Evolutionary conservation across 2,329 filamentous ascomycete genomes (phyloP).

Genomic region (Camptophora hylomeconis): DNA sequence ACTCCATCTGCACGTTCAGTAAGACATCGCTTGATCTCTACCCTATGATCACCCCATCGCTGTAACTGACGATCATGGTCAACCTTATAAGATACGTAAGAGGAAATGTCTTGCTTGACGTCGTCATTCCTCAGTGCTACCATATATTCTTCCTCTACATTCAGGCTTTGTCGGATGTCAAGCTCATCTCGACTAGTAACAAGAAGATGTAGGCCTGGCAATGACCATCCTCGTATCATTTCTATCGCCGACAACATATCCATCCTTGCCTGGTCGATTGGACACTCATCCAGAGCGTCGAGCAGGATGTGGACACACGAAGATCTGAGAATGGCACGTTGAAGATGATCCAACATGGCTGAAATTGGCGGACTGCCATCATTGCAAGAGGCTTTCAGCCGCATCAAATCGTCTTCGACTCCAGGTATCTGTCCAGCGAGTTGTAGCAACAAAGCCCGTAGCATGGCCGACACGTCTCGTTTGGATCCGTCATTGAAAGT

Average conservation of each 20-base stretch:
- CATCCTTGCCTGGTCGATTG: slow-evolving; percentile 5
- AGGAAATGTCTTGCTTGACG: slow-evolving; percentile 8
- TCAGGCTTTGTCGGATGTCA: slow-evolving; percentile 11
- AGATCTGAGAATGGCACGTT: slow-evolving; percentile 6
- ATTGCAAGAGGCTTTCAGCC: slow-evolving; percentile 8
- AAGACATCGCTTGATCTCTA: slow-evolving; percentile 6
- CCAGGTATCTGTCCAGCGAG: slow-evolving; percentile 14
- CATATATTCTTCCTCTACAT: neutral
- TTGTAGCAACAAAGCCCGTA: slow-evolving; percentile 20
- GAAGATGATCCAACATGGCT: slow-evolving; percentile 10
- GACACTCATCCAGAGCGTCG: slow-evolving; percentile 17
- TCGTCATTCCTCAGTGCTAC: slow-evolving; percentile 7
- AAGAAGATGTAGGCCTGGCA: slow-evolving; percentile 12
- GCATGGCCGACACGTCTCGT: slow-evolving; percentile 14
- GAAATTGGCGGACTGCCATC: slow-evolving; percentile 8
- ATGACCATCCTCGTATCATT: slow-evolving; percentile 8
- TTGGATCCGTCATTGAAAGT: slow-evolving; percentile 20
- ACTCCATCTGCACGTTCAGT: slow-evolving; percentile 8
- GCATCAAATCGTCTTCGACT: slow-evolving; percentile 10
- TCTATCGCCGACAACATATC: slow-evolving; percentile 7
- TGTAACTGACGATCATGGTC: slow-evolving; percentile 5
- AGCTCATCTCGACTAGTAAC: slow-evolving; percentile 13
- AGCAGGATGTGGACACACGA: slow-evolving; percentile 14
- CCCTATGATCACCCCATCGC: slow-evolving; percentile 5
- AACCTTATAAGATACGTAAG: slow-evolving; percentile 5